phyloP scores from a whole-genome alignment of 208 protist genomes.

The Herpetomonas tarakana region DNA sequence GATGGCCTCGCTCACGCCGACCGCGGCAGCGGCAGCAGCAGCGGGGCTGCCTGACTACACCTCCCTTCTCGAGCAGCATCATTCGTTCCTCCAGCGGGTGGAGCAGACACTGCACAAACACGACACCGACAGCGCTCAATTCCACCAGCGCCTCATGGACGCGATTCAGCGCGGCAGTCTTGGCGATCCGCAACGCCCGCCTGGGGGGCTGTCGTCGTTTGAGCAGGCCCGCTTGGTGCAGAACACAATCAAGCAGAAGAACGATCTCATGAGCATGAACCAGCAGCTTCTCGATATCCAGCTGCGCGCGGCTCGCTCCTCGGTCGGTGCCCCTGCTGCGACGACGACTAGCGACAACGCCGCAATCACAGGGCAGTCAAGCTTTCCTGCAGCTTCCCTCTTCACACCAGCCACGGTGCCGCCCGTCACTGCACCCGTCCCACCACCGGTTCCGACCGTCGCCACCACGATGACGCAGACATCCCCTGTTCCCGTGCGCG shows the following conservation, averaged over 20 bases:
- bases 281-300: conserved; percentile 68
- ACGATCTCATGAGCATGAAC: conserved; percentile 65
- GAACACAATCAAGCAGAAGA: conserved; percentile 64
- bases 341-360: not conserved
- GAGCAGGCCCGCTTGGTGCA: conserved; percentile 67
- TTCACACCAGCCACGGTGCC: not conserved
- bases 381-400: not conserved
- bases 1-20: not conserved
- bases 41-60: conserved; percentile 7
- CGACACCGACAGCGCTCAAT: conserved; percentile 43
- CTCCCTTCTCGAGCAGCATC: conserved; percentile 32
- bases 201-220: conserved; percentile 30
- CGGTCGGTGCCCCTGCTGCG: not conserved
- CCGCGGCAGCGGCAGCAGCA: not conserved
- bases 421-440: not conserved
- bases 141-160: conserved; percentile 44
- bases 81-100: conserved; percentile 42
- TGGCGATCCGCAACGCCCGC: not conserved
- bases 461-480: conserved; percentile 11
- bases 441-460: not conserved
- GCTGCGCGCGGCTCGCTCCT: conserved; percentile 28
- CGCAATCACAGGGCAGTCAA: no score
- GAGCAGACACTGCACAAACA: conserved; percentile 33
- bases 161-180: conserved; percentile 9
- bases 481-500: not conserved